Evolutionary conservation across 2,329 filamentous ascomycete species (phyloP).

Genomic region (Colletotrichum scovillei): DNA sequence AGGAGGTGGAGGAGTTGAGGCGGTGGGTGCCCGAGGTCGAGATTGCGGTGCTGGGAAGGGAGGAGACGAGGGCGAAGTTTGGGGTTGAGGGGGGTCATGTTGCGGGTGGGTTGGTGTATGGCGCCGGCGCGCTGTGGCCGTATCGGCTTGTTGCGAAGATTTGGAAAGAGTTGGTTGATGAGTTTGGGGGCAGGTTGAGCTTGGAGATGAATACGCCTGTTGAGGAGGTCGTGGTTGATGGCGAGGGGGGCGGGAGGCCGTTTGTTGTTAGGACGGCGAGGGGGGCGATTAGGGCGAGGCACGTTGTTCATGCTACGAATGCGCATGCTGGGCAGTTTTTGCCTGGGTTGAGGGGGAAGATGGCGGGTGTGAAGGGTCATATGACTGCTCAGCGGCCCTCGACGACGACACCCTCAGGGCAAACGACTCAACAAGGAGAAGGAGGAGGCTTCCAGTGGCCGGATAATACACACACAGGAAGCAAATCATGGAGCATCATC

Average conservation of each 20-base stretch:
- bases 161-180: constrained; percentile 53
- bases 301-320: constrained; percentile 70
- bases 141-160: constrained; percentile 60
- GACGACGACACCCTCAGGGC: neutral
- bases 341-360: constrained; percentile 56
- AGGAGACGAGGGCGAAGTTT: constrained; percentile 50
- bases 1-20: constrained; percentile 46
- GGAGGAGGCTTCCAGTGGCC: constrained; percentile 41
- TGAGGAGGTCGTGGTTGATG: constrained; percentile 40
- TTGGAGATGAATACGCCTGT: constrained; percentile 52
- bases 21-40: constrained; percentile 53
- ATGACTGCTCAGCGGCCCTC: constrained; percentile 63
- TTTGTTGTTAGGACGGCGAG: constrained; percentile 58
- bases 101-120: constrained; percentile 56
- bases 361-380: constrained; percentile 58
- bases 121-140: constrained; percentile 62
- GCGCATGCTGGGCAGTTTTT: constrained; percentile 63
- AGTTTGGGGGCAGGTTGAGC: constrained; percentile 46
- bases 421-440: neutral
- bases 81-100: constrained; percentile 46
- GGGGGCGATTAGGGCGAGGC: constrained; percentile 56
- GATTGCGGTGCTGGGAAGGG: constrained; percentile 47
- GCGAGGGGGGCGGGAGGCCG: constrained; percentile 38
- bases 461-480: constrained; percentile 51
- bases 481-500: constrained; percentile 62